These are phyloP conservation scores for Tricholoma sp. DNA, from an alignment of 768 basidiomycete species.

Conservation along the genomic window DNA sequence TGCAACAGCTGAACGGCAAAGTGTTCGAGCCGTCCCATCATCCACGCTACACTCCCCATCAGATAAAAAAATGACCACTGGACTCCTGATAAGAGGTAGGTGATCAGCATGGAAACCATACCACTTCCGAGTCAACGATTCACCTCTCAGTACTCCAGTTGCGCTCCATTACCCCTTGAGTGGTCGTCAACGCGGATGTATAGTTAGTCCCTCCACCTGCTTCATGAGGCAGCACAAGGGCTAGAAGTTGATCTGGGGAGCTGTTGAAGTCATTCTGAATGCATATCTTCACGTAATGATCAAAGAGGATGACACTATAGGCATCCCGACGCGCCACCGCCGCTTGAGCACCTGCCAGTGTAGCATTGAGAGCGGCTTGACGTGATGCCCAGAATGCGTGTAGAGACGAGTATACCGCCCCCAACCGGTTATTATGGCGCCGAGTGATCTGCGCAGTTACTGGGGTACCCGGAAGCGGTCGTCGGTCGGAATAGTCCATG, in stretches of 20 bases:
- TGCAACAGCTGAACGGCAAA: constrained; percentile 37
- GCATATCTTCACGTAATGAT: constrained; percentile 14
- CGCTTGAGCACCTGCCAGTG: constrained; percentile 8
- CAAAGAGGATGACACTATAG: constrained; percentile 51
- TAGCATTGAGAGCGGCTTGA: constrained; percentile 26
- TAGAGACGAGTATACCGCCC: constrained; percentile 54
- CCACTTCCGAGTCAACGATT: neutral
- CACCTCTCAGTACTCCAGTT: constrained; percentile 51
- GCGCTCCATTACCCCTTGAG: constrained; percentile 34
- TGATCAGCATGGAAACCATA: neutral
- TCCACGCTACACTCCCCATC: constrained; percentile 42
- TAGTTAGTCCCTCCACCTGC: constrained; percentile 40
- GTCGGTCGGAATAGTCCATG: constrained; percentile 37
- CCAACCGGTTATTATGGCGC: constrained; percentile 42
- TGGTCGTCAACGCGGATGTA: constrained; percentile 29
- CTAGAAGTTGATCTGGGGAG: constrained; percentile 40
- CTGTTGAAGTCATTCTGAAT: constrained; percentile 43
- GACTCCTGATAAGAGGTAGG: constrained; percentile 25
- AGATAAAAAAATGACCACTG: constrained; percentile 52
- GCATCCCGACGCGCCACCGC: constrained; percentile 40
- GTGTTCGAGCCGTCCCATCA: constrained; percentile 32
- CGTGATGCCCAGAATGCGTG: constrained; percentile 54
- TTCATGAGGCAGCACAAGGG: constrained; percentile 25
- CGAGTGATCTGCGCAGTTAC: constrained; percentile 30
- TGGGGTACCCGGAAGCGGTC: constrained; percentile 41